phyloP scores from a whole-genome alignment of 2,329 filamentous ascomycete genomes.

The Colletotrichum coccodes region DNA sequence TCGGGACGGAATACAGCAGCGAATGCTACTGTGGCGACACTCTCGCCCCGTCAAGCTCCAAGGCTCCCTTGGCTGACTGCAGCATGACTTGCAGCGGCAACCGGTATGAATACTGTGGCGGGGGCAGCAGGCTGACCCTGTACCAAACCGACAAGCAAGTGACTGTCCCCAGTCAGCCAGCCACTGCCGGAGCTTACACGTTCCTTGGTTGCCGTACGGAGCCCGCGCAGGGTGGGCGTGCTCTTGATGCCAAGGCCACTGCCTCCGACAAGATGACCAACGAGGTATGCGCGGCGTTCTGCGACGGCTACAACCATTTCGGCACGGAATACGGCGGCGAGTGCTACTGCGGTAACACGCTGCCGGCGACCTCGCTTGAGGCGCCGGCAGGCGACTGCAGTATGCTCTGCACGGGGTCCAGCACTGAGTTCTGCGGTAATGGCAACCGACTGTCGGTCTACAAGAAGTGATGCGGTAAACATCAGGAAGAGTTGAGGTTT shows the following conservation, averaged over 20 bases:
- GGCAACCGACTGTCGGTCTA: constrained; percentile 50
- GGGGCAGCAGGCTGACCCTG: constrained; percentile 44
- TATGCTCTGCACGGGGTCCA: constrained; percentile 53
- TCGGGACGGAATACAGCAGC: constrained; percentile 50
- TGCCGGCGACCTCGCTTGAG: constrained; percentile 41
- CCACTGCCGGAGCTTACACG: constrained; percentile 43
- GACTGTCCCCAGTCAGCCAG: constrained; percentile 42
- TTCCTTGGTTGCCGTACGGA: constrained; percentile 51
- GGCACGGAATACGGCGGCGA: constrained; percentile 50
- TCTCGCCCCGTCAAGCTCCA: constrained; percentile 38
- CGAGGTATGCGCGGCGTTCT: constrained; percentile 44
- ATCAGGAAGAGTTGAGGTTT: not conserved
- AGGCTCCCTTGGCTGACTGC: constrained; percentile 45
- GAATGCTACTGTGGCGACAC: constrained; percentile 52
- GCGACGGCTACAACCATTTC: constrained; percentile 44
- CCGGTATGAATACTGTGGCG: constrained; percentile 46
- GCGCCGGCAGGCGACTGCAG: constrained; percentile 47
- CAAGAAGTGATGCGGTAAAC: constrained; percentile 35
- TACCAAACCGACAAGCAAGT: constrained; percentile 43
- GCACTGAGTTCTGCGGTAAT: constrained; percentile 50
- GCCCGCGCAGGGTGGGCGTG: constrained; percentile 42
- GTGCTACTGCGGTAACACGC: constrained; percentile 48
- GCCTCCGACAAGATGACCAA: constrained; percentile 45
- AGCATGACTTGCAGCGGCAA: constrained; percentile 47
- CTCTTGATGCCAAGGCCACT: constrained; percentile 39